Evolutionary conservation across 2,329 filamentous ascomycete species (phyloP).

Genomic region (Corinectria fuckeliana): DNA sequence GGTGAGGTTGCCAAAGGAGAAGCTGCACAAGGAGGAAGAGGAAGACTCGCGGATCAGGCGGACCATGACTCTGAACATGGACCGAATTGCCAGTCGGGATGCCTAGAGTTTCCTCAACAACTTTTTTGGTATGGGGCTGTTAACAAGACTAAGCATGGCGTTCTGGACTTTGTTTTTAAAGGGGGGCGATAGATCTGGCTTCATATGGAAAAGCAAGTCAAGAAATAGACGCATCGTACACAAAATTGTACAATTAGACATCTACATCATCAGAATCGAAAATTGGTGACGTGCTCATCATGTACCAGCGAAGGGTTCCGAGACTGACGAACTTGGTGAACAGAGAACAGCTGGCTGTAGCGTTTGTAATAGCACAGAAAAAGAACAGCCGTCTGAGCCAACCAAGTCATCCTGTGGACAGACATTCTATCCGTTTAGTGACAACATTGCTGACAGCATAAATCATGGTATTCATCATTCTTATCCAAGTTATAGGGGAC

Average conservation of each 20-base stretch:
- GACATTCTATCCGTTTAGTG: neutral
- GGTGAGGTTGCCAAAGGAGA: constrained; percentile 50
- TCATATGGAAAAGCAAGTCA: neutral
- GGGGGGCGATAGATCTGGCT: neutral
- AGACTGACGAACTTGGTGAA: neutral
- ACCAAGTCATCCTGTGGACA: neutral
- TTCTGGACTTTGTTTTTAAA: neutral
- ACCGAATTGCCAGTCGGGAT: constrained; percentile 36
- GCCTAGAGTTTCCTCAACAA: neutral
- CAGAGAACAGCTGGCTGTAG: neutral
- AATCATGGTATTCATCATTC: constrained; percentile 10
- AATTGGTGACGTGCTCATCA: neutral
- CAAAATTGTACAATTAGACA: constrained; percentile 14
- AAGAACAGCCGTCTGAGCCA: neutral
- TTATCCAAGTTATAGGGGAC: neutral
- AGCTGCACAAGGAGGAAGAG: constrained; percentile 40
- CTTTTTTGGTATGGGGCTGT: neutral
- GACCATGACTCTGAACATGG: constrained; percentile 38
- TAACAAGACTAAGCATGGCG: constrained; percentile 8
- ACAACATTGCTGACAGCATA: neutral
- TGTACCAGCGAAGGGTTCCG: neutral
- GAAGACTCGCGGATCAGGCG: constrained; percentile 40
- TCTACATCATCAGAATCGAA: neutral
- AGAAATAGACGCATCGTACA: neutral
- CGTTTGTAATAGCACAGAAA: neutral